Conservation (phyloP, 371 early-diverging fungal species). For the Lichtheimia ramosa region DNA sequence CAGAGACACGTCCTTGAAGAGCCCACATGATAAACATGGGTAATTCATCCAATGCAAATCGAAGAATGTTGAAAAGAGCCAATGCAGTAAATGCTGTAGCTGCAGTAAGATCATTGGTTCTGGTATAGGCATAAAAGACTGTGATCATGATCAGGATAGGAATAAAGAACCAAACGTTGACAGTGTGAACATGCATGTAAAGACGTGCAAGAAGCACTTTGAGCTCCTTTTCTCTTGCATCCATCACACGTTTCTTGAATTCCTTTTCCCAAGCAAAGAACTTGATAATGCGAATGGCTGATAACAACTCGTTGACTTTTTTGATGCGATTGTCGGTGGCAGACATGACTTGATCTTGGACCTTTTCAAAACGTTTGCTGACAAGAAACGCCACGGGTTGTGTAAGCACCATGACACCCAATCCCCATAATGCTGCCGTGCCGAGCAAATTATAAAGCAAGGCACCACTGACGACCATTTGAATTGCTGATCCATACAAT, state of each 20-base stretch:
- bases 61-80: conserved; percentile 62
- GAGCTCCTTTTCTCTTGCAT: conserved; percentile 51
- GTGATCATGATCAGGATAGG: conserved; percentile 58
- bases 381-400: conserved; percentile 62
- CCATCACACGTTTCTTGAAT: conserved; percentile 54
- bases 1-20: conserved; percentile 70
- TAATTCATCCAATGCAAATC: conserved; percentile 67
- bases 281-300: conserved; percentile 77
- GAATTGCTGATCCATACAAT: conserved; percentile 60
- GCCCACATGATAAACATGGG: conserved; percentile 64
- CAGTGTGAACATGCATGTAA: conserved; percentile 44
- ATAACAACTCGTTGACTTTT: conserved; percentile 68
- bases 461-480: conserved; percentile 57
- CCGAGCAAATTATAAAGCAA: conserved; percentile 68
- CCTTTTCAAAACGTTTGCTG: conserved; percentile 46
- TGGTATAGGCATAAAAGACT: conserved; percentile 56
- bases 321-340: conserved; percentile 67
- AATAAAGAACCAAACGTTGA: conserved; percentile 48
- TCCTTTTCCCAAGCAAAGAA: conserved; percentile 82
- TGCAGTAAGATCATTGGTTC: conserved; percentile 54
- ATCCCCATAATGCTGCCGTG: conserved; percentile 62
- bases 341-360: conserved; percentile 54
- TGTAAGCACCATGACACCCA: conserved; percentile 54
- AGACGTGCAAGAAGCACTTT: conserved; percentile 44
- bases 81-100: conserved; percentile 65